Conservation (phyloP, 2,329 filamentous ascomycete genomes). For the Penicillium polonicum region DNA sequence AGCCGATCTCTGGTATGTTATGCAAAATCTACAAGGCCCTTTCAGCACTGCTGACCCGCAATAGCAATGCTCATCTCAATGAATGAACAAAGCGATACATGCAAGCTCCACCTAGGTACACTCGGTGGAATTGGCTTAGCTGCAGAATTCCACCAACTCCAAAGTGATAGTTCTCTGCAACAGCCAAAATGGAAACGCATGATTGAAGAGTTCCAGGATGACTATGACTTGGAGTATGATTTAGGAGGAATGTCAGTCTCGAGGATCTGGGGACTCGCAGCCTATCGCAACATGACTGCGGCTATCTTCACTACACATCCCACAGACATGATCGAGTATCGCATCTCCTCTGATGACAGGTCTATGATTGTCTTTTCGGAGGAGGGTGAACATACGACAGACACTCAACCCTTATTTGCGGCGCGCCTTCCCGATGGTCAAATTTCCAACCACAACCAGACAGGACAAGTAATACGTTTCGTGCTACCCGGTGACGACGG, state of each 20-base stretch:
- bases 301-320: conserved; percentile 55
- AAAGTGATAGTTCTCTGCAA: conserved; percentile 3
- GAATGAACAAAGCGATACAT: conserved; percentile 13
- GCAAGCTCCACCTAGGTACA: conserved; percentile 33
- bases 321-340: conserved; percentile 58
- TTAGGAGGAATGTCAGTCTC: conserved; percentile 51
- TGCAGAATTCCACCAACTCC: conserved; percentile 14
- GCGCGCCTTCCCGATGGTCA: conserved; percentile 15
- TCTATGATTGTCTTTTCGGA: conserved; percentile 40
- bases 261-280: conserved; percentile 56
- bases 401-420: conserved; percentile 12
- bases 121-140: conserved; percentile 28
- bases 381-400: conserved; percentile 13
- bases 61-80: conserved; percentile 27
- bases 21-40: no score
- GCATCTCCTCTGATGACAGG: conserved; percentile 48
- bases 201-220: conserved; percentile 35
- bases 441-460: conserved; percentile 16
- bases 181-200: conserved; percentile 31
- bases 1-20: conserved; percentile 36
- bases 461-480: conserved; percentile 29
- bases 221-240: conserved; percentile 52
- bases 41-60: conserved; percentile 15
- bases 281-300: conserved; percentile 49
- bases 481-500: conserved; percentile 26